These are phyloP conservation scores for Colletotrichum gigasporum DNA, from an alignment of 2,329 filamentous ascomycete genomes.

Conservation along the genomic window DNA sequence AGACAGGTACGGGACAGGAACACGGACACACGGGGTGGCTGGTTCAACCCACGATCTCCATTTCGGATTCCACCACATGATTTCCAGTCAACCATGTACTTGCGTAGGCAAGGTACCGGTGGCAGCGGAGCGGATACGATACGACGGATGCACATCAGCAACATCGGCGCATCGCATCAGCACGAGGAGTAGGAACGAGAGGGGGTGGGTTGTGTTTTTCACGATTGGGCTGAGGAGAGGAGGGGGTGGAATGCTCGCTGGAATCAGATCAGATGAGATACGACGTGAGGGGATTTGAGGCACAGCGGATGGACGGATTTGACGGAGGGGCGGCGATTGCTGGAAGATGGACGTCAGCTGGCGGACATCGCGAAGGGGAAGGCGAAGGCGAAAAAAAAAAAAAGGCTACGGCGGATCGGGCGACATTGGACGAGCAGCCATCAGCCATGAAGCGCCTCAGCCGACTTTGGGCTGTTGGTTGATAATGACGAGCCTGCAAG, in stretches of 20 bases:
- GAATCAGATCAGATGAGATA: constrained; percentile 22
- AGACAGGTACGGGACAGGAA: constrained; percentile 16
- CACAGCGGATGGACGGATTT: background rate
- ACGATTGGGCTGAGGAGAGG: background rate
- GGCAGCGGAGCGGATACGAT: constrained; percentile 3
- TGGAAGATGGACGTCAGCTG: constrained; percentile 1
- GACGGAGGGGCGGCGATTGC: constrained; percentile 10
- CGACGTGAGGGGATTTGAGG: background rate
- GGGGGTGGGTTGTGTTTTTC: background rate
- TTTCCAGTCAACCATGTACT: background rate
- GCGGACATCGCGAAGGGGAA: background rate
- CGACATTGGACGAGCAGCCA: background rate
- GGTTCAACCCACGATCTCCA: constrained; percentile 23
- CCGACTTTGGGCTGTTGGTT: background rate
- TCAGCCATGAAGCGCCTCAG: background rate
- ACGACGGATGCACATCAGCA: constrained; percentile 11
- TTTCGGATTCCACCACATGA: constrained; percentile 15
- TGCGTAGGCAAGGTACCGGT: background rate
- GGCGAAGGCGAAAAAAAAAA: background rate
- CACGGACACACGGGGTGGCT: constrained; percentile 9
- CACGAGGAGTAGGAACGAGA: background rate
- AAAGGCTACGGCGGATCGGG: constrained; percentile 2
- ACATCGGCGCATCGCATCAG: background rate
- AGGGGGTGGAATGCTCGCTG: constrained; percentile 4
- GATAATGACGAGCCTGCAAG: background rate